Conservation (phyloP, 257 asterid genomes). For the Ocimum tenuiflorum region DNA sequence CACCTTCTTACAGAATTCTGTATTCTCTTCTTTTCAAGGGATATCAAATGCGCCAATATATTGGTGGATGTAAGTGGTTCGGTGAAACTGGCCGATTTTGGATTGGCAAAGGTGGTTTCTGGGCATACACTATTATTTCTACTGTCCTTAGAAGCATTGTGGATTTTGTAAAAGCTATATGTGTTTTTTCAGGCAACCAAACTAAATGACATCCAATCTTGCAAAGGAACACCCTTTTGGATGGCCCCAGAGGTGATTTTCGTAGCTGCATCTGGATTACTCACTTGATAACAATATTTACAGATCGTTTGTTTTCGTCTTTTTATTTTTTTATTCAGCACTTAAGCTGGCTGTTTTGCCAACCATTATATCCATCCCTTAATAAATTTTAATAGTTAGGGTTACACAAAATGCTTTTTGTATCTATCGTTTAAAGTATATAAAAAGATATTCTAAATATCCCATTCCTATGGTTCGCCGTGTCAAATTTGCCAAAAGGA, state of each 20-base stretch:
- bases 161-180: neutral
- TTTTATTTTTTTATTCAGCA: too few species aligned
- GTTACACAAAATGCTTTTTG: neutral
- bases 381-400: neutral
- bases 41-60: conserved; percentile 64
- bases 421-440: neutral
- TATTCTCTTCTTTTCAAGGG: conserved; percentile 35
- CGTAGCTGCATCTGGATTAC: conserved; percentile 12
- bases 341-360: conserved; percentile 1
- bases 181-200: conserved; percentile 41
- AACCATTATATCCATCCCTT: neutral
- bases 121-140: neutral
- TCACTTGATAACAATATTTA: neutral
- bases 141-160: neutral
- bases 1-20: conserved; percentile 12
- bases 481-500: neutral
- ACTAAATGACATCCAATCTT: conserved; percentile 58
- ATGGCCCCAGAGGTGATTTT: conserved; percentile 65
- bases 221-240: conserved; percentile 67
- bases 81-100: conserved; percentile 64
- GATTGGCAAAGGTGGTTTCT: conserved; percentile 54
- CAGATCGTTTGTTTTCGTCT: neutral
- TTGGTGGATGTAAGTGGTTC: conserved; percentile 59
- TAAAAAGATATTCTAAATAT: neutral
- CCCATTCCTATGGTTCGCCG: conserved; percentile 9